phyloP scores from a whole-genome alignment of 1,284 basidiomycete genomes.

The Coniophora puteana region DNA sequence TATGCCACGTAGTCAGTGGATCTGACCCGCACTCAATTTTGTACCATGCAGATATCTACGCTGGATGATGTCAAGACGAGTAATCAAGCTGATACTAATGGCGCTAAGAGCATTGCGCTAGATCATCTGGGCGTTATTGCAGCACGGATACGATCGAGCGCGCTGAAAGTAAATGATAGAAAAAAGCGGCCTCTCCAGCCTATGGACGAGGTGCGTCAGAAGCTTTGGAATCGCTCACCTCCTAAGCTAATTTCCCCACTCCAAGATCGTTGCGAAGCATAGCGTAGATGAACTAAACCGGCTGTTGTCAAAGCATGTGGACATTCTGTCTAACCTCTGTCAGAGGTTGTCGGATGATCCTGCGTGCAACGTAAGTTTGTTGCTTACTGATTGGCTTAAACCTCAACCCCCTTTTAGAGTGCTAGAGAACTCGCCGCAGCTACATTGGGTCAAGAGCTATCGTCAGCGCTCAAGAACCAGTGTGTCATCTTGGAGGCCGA shows the following conservation, averaged over 20 bases:
- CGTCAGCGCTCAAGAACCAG: slow-evolving; percentile 53
- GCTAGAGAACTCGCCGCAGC: slow-evolving; percentile 72
- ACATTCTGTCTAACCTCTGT: slow-evolving; percentile 59
- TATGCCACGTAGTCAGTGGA: slow-evolving; percentile 28
- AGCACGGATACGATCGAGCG: slow-evolving; percentile 67
- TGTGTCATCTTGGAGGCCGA: slow-evolving; percentile 38
- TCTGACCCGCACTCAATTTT: neutral
- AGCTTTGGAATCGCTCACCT: neutral
- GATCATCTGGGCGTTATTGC: slow-evolving; percentile 94
- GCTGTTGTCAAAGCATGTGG: slow-evolving; percentile 58
- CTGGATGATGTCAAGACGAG: slow-evolving; percentile 79
- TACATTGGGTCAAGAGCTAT: slow-evolving; percentile 72
- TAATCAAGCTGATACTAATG: slow-evolving; percentile 66
- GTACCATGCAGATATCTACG: slow-evolving; percentile 53
- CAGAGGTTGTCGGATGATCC: slow-evolving; percentile 74
- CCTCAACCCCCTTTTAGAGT: slow-evolving; percentile 43
- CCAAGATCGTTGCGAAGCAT: slow-evolving; percentile 53
- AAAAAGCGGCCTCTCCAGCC: slow-evolving; percentile 40
- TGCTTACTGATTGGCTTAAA: neutral
- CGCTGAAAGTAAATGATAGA: slow-evolving; percentile 45
- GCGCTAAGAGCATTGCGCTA: slow-evolving; percentile 82
- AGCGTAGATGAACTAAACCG: slow-evolving; percentile 52
- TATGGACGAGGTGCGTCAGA: slow-evolving; percentile 80
- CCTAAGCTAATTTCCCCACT: neutral
- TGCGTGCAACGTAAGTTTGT: slow-evolving; percentile 62